Evolutionary conservation across 2,329 filamentous ascomycete species (phyloP), one percentile per base, ranked within the genome.

Genomic region (Trichoderma sp.): DNA sequence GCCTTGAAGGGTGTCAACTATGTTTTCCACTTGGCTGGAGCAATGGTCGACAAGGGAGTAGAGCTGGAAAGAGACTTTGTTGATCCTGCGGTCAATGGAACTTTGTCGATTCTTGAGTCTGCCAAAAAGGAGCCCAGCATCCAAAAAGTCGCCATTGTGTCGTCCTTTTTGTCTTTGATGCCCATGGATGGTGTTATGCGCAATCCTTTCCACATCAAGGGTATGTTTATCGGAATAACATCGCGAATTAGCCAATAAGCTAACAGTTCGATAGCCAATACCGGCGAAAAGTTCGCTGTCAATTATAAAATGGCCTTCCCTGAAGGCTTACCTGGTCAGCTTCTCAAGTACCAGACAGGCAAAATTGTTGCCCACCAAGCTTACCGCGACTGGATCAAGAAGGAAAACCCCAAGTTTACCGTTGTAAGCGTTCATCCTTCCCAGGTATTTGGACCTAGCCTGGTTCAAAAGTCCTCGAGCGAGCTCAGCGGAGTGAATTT

Each of bases 1-100:
- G 81, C 80, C 12, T 75, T 82, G 63, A 76, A 79, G 36, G 81
- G 77, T 3, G 80, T 82, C 28, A 77, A 76, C 39, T 80, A 80
- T 72, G 77, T 84, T 66, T 75, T 81, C n/a, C 76, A 78, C 68
- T 68, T 76, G 30, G 77, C 77, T 6, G 74, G 73, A 24, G 70
- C 74, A 6, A 74, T 74, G 74, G 65, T 69, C 3, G 74, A 71
- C 28, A 71, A 60, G 18, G 74, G 73, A 14, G 30, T 51, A 2
- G 71, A 75, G 32, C 70, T 75, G 14, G 32, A 72, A 56, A 72
- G 26, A 18, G 74, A 72, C 15, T 75, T 71, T 51, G 28, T 75
- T 15, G 62, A 72, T 15, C 74, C 74, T 11, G 72, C 68, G 3
- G 72, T 75, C n/a, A 53, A 62, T 5, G 74, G 73, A 15, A 74